A percentile compares a stretch with the other conserved stretches of the same genome.
These are phyloP conservation scores for Triadica sebifera DNA, from an alignment of 345 rosid species.

Conservation along the genomic window DNA sequence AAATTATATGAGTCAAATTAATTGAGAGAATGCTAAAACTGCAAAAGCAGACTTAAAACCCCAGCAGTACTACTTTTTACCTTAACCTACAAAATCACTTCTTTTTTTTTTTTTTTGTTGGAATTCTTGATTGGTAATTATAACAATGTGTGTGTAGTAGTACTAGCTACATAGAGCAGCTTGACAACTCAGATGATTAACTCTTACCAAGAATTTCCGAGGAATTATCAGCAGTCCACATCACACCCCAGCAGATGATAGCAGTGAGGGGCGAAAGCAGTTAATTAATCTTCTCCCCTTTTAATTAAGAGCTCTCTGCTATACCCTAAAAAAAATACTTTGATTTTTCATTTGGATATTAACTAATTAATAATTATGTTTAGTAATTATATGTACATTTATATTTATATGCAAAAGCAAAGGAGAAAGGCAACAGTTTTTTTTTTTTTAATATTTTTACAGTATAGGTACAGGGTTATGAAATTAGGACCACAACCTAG, in stretches of 20 bases:
- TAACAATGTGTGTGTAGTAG: background rate
- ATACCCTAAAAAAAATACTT: no score
- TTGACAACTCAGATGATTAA: slow-evolving; percentile 3
- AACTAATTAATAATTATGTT: background rate
- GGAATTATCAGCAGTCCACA: slow-evolving; percentile 39
- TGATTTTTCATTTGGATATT: no score
- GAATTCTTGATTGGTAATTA: background rate
- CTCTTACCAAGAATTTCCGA: slow-evolving; percentile 39
- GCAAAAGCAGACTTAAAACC: no score
- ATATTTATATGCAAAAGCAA: background rate
- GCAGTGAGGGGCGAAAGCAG: background rate
- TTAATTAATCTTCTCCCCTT: no score
- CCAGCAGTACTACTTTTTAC: background rate
- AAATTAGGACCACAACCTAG: slow-evolving; percentile 32
- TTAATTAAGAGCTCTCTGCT: no score
- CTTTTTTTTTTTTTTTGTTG: background rate
- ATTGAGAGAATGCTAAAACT: no score
- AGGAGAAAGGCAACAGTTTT: no score
- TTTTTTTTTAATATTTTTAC: background rate
- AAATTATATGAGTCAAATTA: no score
- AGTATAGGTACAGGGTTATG: background rate
- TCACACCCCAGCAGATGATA: slow-evolving; percentile 21
- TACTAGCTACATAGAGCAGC: background rate
- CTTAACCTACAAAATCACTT: background rate
- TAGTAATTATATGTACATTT: background rate